Evolutionary conservation across 306 rosid genomes (phyloP).

Genomic region (Cicer arietinum): DNA sequence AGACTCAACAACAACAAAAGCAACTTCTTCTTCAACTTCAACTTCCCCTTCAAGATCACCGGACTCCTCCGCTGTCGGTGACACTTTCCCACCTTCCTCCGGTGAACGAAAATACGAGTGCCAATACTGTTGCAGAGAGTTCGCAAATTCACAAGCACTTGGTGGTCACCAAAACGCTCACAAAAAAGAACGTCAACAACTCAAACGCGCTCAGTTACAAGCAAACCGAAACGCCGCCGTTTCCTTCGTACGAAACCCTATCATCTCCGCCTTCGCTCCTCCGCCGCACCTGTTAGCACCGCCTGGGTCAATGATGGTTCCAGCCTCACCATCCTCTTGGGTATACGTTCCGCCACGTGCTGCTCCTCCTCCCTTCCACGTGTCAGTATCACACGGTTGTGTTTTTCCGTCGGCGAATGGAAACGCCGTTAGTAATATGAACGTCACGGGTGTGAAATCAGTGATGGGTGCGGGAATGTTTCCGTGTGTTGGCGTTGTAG

Average conservation of each 20-base stretch:
- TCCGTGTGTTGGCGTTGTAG: constrained; percentile 61
- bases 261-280: constrained; percentile 87
- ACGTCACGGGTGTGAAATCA: constrained; percentile 47
- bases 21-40: constrained; percentile 50
- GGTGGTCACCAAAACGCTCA: constrained; percentile 99
- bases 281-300: constrained; percentile 84
- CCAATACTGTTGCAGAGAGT: constrained; percentile 91
- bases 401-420: constrained; percentile 55
- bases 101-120: constrained; percentile 93
- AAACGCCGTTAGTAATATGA: not conserved
- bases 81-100: constrained; percentile 56
- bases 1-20: constrained; percentile 56
- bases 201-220: constrained; percentile 87
- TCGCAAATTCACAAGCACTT: constrained; percentile 95
- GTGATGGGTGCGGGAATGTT: constrained; percentile 49
- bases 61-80: constrained; percentile 61
- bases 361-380: constrained; percentile 81
- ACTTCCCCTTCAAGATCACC: constrained; percentile 68
- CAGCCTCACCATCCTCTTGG: constrained; percentile 63
- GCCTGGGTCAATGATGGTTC: constrained; percentile 61
- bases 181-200: constrained; percentile 94
- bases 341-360: constrained; percentile 73
- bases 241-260: constrained; percentile 81
- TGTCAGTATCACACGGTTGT: constrained; percentile 90
- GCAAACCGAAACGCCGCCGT: constrained; percentile 86